These are phyloP conservation scores for Gymnopilus dilepis DNA, from an alignment of 768 basidiomycete species.

Conservation along the genomic window DNA sequence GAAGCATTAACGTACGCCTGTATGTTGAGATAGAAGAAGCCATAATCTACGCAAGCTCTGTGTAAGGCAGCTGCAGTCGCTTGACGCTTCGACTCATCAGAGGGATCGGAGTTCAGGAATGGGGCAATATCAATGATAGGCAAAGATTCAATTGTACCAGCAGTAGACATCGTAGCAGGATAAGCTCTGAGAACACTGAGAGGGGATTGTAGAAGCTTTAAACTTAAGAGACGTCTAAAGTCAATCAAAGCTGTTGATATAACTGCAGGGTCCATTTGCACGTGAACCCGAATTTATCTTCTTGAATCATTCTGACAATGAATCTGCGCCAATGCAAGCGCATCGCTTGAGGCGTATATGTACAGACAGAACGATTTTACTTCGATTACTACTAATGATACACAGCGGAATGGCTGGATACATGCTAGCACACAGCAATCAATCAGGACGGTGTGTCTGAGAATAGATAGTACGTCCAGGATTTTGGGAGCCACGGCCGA, in stretches of 20 bases:
- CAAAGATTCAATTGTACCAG: slow-evolving; percentile 37
- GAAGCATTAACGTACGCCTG: slow-evolving; percentile 56
- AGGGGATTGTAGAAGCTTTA: no score
- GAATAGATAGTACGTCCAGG: slow-evolving; percentile 71
- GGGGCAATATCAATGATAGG: slow-evolving; percentile 80
- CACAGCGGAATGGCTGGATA: slow-evolving; percentile 14
- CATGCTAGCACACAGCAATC: not conserved
- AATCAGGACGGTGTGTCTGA: slow-evolving; percentile 47
- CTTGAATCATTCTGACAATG: no score
- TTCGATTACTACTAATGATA: slow-evolving; percentile 8
- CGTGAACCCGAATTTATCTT: not conserved
- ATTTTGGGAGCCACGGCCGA: slow-evolving; percentile 48
- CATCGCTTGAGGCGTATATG: not conserved
- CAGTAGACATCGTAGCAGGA: slow-evolving; percentile 2
- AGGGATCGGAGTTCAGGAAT: slow-evolving; percentile 49
- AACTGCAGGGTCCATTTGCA: no score
- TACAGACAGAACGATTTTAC: not conserved
- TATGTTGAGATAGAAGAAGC: slow-evolving; percentile 90
- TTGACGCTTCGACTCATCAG: slow-evolving; percentile 42
- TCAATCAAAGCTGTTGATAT: no score
- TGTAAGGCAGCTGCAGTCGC: slow-evolving; percentile 66
- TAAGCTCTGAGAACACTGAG: no score
- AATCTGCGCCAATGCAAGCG: not conserved
- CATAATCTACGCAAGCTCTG: slow-evolving; percentile 74
- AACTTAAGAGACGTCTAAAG: no score